Evolutionary conservation across 2,329 filamentous ascomycete species (phyloP).

Genomic region (Domatiomyces globalis): DNA sequence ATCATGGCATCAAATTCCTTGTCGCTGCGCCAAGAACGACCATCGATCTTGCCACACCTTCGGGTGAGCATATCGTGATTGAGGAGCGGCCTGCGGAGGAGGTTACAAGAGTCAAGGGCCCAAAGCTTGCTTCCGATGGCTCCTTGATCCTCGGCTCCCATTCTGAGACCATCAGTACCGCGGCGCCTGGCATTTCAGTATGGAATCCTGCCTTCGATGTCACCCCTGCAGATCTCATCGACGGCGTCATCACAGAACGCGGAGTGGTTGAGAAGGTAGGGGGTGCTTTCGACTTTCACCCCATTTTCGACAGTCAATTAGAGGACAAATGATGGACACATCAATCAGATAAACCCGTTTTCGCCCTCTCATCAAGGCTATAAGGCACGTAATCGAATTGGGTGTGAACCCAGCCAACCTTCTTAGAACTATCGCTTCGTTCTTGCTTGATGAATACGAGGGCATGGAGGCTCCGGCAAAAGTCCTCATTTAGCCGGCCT

Average conservation of each 20-base stretch:
- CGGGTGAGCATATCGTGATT: conserved; percentile 70
- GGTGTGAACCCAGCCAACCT: background rate
- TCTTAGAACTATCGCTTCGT: too few species aligned
- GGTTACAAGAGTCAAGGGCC: conserved; percentile 71
- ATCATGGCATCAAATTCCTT: conserved; percentile 85
- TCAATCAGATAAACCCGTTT: background rate
- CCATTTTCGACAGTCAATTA: conserved; percentile 23
- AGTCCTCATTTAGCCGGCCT: conserved; percentile 1
- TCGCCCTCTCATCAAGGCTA: background rate
- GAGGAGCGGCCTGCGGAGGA: conserved; percentile 74
- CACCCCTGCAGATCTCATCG: conserved; percentile 75
- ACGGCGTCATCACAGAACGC: conserved; percentile 85
- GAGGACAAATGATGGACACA: background rate
- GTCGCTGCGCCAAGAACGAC: conserved; percentile 91
- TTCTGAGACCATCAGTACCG: conserved; percentile 64
- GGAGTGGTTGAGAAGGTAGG: conserved; percentile 67
- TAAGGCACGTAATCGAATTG: background rate
- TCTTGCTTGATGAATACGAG: background rate
- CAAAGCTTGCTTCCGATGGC: conserved; percentile 50
- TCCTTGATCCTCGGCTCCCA: conserved; percentile 43
- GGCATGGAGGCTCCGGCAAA: background rate
- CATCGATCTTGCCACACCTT: conserved; percentile 69
- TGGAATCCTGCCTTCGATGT: conserved; percentile 98
- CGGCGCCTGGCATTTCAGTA: conserved; percentile 60
- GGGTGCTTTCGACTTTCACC: conserved; percentile 51